These are phyloP conservation scores for Pseudisothecium myosuroides DNA, from an alignment of 225 moss, liverwort and hornwort species.

Conservation along the genomic window DNA sequence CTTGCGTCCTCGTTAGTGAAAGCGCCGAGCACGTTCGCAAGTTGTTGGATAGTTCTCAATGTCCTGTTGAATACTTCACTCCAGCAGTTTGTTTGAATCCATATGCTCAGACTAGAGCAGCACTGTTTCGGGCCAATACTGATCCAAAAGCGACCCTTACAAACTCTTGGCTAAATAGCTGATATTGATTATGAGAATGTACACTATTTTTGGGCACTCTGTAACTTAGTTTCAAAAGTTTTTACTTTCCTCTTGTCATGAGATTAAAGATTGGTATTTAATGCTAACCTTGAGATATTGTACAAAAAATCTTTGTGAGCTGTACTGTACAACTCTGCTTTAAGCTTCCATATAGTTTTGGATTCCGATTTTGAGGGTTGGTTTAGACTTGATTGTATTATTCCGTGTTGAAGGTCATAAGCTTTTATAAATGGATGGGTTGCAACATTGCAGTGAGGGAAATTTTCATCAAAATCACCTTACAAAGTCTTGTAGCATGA, in stretches of 20 bases:
- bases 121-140: neutral
- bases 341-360: neutral
- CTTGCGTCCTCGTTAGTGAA: neutral
- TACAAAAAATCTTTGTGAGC: too few species aligned
- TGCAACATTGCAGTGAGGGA: neutral
- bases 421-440: neutral
- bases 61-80: neutral
- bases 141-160: neutral
- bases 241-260: neutral
- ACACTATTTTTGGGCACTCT: neutral
- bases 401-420: neutral
- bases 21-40: neutral
- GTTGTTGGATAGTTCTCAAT: neutral
- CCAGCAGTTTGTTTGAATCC: neutral
- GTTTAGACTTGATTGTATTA: neutral
- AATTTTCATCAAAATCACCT: neutral
- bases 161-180: neutral
- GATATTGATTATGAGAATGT: neutral
- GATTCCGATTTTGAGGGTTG: too few species aligned
- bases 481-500: neutral
- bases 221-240: neutral
- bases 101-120: neutral
- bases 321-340: neutral
- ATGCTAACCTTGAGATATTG: neutral
- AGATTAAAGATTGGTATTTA: neutral